A percentile compares a stretch with the other conserved stretches of the same genome.
Evolutionary conservation across 352 stramenopile genomes (phyloP).

Genomic region (Phytophthora chlamydospora): DNA sequence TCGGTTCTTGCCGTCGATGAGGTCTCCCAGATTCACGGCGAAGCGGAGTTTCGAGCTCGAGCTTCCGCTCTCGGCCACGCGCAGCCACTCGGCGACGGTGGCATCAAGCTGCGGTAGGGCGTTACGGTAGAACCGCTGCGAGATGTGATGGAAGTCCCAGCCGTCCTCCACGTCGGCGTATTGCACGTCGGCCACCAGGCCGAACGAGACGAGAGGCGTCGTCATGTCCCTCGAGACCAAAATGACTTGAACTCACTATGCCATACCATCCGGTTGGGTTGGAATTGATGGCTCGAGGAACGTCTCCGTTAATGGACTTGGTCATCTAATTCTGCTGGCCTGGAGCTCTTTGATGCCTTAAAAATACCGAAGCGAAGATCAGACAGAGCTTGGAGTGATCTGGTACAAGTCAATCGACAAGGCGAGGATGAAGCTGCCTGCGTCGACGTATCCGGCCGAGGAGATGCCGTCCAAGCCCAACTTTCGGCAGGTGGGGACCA

Average conservation of each 20-base stretch:
- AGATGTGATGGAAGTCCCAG: conserved; percentile 79
- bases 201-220: conserved; percentile 62
- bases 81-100: conserved; percentile 60
- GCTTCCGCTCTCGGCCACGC: conserved; percentile 25
- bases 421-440: conserved; percentile 23
- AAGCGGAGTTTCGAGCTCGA: conserved; percentile 47
- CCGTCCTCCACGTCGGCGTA: conserved; percentile 83
- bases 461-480: conserved; percentile 44
- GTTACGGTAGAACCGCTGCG: conserved; percentile 72
- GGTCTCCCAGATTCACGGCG: conserved; percentile 80
- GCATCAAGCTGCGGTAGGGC: conserved; percentile 57
- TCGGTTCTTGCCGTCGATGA: conserved; percentile 84
- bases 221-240: conserved; percentile 1
- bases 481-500: conserved; percentile 72
- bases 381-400: background rate
- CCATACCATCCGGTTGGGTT: background rate
- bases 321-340: conserved; percentile 9
- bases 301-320: background rate
- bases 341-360: conserved; percentile 1
- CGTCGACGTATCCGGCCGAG: conserved; percentile 20
- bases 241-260: conserved; percentile 22
- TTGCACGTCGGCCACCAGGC: conserved; percentile 80
- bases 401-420: background rate
- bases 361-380: conserved; percentile 25
- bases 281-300: background rate